Conservation (phyloP, 2,329 filamentous ascomycete genomes). For the Orbilia quercus region DNA sequence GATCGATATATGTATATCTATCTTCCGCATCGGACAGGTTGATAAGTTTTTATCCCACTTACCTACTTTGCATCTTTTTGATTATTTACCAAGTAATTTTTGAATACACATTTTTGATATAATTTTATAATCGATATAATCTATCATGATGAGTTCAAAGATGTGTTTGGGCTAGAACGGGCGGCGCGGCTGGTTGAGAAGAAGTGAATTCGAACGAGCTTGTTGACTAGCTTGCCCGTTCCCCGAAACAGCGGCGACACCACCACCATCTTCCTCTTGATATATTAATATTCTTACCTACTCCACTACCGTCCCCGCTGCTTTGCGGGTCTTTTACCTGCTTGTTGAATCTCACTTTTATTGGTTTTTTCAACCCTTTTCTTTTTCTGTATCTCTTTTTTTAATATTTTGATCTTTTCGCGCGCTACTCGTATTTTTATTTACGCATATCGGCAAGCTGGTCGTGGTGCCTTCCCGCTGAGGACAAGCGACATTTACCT, state of each 20-base stretch:
- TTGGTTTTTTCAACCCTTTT: not conserved
- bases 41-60: constrained; percentile 39
- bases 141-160: constrained; percentile 20
- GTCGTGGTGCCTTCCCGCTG: constrained; percentile 38
- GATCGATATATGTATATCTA: no score
- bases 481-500: constrained; percentile 54
- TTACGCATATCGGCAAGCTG: not conserved
- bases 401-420: constrained; percentile 7
- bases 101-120: no score
- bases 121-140: not conserved
- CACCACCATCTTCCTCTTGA: constrained; percentile 32
- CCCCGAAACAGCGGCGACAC: constrained; percentile 51
- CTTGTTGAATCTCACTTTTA: not conserved
- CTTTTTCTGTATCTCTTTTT: not conserved
- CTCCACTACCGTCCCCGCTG: constrained; percentile 43
- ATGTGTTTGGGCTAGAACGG: constrained; percentile 39
- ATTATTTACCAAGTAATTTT: not conserved
- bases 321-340: constrained; percentile 46
- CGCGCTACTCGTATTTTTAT: constrained; percentile 2
- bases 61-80: not conserved
- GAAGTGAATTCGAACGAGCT: constrained; percentile 39
- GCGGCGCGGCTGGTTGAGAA: constrained; percentile 34
- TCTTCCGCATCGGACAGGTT: constrained; percentile 50
- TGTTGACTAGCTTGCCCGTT: constrained; percentile 47
- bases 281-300: constrained; percentile 23